Base-by-base conservation (phyloP, 192 early-diverging fungal species). In the Dimargaris xerosporica region DNA sequence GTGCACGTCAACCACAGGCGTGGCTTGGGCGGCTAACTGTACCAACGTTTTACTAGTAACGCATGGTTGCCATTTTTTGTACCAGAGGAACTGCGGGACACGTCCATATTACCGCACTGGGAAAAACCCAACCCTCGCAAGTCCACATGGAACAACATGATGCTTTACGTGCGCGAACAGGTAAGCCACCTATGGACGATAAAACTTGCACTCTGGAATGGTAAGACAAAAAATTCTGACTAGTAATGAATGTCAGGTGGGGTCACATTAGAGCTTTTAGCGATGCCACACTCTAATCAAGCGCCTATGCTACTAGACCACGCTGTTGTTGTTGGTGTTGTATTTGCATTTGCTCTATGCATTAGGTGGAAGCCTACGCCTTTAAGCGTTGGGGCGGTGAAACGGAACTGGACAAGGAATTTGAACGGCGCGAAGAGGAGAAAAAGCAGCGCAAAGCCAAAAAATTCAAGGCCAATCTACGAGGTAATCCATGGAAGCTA, bases 91-190 rank as follows among this genome's bases (percentile, higher is more conserved):
- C 73, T 97, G n/a, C 74, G 82, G 9, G 93, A 95, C 69, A 67
- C 69, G 5, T 79, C 82, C 19, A 65, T 82, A 44, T 78, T 99
- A 28, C 89, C 91, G 0, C 75, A 78, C 47, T 94, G 91, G 87
- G 81, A 85, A 41, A 85, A 87, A 64, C 85, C 92, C 30, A 99
- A 99, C 66, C 96, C 96, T 29, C 89, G 88, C 65, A 96, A 96
- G 64, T 81, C 87, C 0, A 93, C 91, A 2, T 99, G 91, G 84
- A 91, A 90, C 74, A 92, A 92, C 73, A 99, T 99, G 96, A 82
- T 93, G 69, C 73, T 98, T 21, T 98, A 91, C 62, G 74, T 95
- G 21, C 78, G 93, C 17, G 74, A 75, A 62, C 86, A 91, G 67
- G 87, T 83, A 66, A 51, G 41, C 19, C 3, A 19, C 5, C 52